These are phyloP conservation scores for Elaeis oleifera DNA, from an alignment of 202 grass and related monocot species.

Conservation along the genomic window DNA sequence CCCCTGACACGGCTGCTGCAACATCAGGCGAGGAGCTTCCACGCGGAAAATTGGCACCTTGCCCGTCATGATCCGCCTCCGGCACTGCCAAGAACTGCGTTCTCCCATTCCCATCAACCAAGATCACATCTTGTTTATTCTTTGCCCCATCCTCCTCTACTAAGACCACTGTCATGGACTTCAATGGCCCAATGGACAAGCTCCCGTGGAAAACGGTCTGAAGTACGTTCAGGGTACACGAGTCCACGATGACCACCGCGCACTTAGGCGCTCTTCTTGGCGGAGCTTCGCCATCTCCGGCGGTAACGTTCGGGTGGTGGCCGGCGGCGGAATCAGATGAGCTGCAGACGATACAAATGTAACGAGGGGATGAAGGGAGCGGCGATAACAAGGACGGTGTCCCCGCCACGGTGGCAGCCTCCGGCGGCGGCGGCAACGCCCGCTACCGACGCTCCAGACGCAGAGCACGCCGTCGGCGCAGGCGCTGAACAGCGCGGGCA, in stretches of 20 bases:
- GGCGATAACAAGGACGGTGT: conserved; percentile 43
- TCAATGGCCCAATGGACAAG: conserved; percentile 39
- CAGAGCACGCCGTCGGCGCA: conserved; percentile 69
- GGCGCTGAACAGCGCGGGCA: conserved; percentile 39
- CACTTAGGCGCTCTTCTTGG: conserved; percentile 20
- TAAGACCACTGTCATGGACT: conserved; percentile 32
- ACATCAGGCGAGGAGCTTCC: conserved; percentile 42
- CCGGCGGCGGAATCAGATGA: conserved; percentile 23
- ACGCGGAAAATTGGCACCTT: conserved; percentile 29
- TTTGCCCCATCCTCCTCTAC: conserved; percentile 20
- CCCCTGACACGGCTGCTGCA: conserved; percentile 19
- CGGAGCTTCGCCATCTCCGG: no score
- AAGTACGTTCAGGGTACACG: conserved; percentile 51
- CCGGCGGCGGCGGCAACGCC: conserved; percentile 62
- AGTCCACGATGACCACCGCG: conserved; percentile 55
- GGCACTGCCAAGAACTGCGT: conserved; percentile 35
- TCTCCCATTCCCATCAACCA: conserved; percentile 53
- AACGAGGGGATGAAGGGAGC: conserved; percentile 27
- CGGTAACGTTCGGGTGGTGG: conserved; percentile 9
- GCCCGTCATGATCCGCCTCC: conserved; percentile 18
- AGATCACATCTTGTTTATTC: conserved; percentile 28
- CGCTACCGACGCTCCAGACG: conserved; percentile 38
- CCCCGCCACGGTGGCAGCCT: conserved; percentile 70
- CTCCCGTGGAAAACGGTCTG: conserved; percentile 59
- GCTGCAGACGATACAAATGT: conserved; percentile 57